phyloP scores from a whole-genome alignment of 768 basidiomycete species.

The Exidia glandulosa region DNA sequence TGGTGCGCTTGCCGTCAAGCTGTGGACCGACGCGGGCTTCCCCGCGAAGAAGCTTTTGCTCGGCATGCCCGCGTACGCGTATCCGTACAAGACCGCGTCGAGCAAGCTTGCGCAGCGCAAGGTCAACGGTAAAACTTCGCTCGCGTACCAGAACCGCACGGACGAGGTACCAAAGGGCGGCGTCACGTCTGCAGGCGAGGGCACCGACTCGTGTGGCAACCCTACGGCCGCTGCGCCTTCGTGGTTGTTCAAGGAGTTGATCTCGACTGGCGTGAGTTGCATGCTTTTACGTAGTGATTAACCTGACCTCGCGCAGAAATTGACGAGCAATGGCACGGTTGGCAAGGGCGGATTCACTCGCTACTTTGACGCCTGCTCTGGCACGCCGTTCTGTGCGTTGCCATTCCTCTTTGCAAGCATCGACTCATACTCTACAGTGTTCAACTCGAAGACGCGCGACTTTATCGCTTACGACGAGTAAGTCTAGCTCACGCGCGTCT shows the following conservation, averaged over 20 bases:
- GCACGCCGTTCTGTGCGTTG: not conserved
- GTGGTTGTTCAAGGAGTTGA: not conserved
- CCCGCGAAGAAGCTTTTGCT: not conserved
- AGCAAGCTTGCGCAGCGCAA: not conserved
- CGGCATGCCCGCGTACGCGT: not conserved
- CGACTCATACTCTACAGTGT: not conserved
- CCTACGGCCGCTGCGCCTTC: not conserved
- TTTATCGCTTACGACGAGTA: not conserved
- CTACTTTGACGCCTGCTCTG: not conserved
- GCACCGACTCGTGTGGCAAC: not conserved
- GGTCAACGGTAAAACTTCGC: not conserved
- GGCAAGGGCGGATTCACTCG: not conserved
- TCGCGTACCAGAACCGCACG: not conserved
- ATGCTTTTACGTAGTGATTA: not conserved
- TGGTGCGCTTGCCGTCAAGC: not conserved
- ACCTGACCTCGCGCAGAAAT: not conserved
- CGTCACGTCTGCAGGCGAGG: not conserved
- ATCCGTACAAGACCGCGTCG: not conserved
- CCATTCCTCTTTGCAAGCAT: not conserved
- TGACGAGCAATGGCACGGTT: not conserved
- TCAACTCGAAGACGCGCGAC: not conserved
- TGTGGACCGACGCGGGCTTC: not conserved
- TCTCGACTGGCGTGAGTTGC: not conserved
- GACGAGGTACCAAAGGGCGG: not conserved
- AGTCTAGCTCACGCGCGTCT: not conserved